Evolutionary conservation across 805 yeast species (phyloP), one percentile per base, ranked within the genome.

Genomic region (Zygotorulaspora chibaensis): DNA sequence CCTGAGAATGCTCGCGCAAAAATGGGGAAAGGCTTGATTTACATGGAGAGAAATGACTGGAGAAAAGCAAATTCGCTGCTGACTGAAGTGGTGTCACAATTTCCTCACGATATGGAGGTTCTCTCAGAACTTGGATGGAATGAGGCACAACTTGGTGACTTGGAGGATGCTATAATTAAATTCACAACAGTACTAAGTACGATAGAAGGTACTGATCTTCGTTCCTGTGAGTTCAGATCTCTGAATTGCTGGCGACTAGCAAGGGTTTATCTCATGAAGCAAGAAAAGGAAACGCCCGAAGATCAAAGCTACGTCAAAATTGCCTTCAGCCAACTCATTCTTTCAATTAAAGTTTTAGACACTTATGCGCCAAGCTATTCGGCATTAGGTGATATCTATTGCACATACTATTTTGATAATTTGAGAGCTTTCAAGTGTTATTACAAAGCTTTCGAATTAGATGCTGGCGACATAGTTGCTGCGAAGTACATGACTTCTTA

Each of bases 391-490:
- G 63, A 75, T 40, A 71, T 87, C n/a, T 90, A 87, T 57, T 65
- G 75, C 3, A 73, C 76, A 1, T 69, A 75, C 47, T 81, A 74
- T 48, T 65, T 71, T 8, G 96, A 89, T 57, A 60, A 66, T 23
- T 67, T 69, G 0, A 76, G 93, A 39, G 95, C 97, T 0, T 81
- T 81, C 43, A 88, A 87, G 60, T 89, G 96, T 63, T 91, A 83
- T 62, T 80, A 83, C 61, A 87, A 83, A 57, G 96, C 98, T 0
- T 86, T 91, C 61, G 97, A 91, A 57, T 67, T 91, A 26, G 93
- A 89, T 63, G 75, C 83, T 0, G 77, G 83, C 11, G 95, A 93
- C 58, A 67, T 84, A 8, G 68, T 65, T 1, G 87, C 99, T 1
- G 95, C 96, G 0, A 74, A 75, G 54, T 77, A 78, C 48, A 72